Base-by-base conservation (phyloP, 441 rosid species). In the Bruguiera hainesii region DNA sequence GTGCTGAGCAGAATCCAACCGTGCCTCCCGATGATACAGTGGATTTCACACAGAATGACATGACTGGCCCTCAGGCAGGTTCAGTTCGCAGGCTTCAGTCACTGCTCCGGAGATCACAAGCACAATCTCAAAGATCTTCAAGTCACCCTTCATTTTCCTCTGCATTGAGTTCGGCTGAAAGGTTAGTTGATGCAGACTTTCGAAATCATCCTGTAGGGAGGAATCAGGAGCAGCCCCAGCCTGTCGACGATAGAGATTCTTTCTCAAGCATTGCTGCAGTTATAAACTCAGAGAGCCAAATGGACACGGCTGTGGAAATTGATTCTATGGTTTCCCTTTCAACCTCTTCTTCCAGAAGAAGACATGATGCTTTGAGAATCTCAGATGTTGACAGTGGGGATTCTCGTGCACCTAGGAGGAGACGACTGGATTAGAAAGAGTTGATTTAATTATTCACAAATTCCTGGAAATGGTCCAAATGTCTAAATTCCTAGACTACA, bases 231-330 rank as follows among this genome's bases (percentile, higher is more conserved):
- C 96, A 82, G 61, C 83, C 95, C 66, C 87, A 87, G 35, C 79
- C 88, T 28, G 93, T 82, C 60, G 96, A 94, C 78, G 98, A 94
- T 81, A 83, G 93, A 57, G 96, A 89, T 78, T 91, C 97, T 23
- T 85, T 89, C 80, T 91, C 97, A 59, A 91, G 97, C 77, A 81
- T 89, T 56, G 89, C 87, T 59, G 96, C 97, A 60, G 96, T 78
- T 30, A 91, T 91, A 74, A 86, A 89, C 86, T 87, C 96, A 0
- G 97, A 86, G 74, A 82, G 87, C 76, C 96, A 86, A 70, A 78
- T 87, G 76, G 97, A 91, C 80, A 87, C 85, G 48, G 96, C 97
- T 2, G 84, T 81, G 65, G 97, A 91, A 81, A 91, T 87, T 42
- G 93, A 91, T 79, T 91, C 97, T 39, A 73, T 82, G 87, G 96